Percentiles rank a stretch among this genome's conserved stretches.
These are phyloP conservation scores for Dryadomyces quercus-mongolicae DNA, from an alignment of 2,329 filamentous ascomycete species.

Conservation along the genomic window DNA sequence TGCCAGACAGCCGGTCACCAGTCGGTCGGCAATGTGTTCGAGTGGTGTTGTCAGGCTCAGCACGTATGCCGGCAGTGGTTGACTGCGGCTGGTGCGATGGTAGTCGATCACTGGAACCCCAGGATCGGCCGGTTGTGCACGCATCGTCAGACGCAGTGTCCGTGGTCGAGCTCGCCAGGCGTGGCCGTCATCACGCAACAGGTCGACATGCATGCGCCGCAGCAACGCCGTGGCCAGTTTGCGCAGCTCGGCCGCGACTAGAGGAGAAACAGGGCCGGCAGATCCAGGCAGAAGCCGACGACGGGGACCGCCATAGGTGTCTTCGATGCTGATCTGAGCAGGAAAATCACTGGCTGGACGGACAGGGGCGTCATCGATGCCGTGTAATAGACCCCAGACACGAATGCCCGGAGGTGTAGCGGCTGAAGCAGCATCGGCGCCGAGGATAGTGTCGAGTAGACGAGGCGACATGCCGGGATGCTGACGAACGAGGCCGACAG, in stretches of 20 bases:
- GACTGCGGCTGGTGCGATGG: conserved; percentile 66
- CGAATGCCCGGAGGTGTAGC: conserved; percentile 47
- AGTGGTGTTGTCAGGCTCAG: conserved; percentile 41
- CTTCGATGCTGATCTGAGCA: conserved; percentile 86
- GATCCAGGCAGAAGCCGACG: conserved; percentile 53
- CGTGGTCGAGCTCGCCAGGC: conserved; percentile 70
- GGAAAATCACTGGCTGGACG: conserved; percentile 60
- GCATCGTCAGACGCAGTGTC: conserved; percentile 69
- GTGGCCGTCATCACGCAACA: conserved; percentile 25
- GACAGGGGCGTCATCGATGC: conserved; percentile 65
- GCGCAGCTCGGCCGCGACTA: conserved; percentile 56
- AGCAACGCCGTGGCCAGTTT: conserved; percentile 59
- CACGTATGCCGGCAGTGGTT: conserved; percentile 46
- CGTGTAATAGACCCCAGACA: conserved; percentile 71
- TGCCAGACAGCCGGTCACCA: conserved; percentile 11
- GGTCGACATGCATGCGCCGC: conserved; percentile 65
- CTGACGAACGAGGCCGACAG: conserved; percentile 51
- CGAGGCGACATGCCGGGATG: conserved; percentile 51
- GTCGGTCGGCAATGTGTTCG: conserved; percentile 13
- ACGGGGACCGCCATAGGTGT: conserved; percentile 63
- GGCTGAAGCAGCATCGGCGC: conserved; percentile 51
- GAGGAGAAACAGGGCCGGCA: conserved; percentile 19
- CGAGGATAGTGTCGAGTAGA: conserved; percentile 55
- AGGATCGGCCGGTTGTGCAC: conserved; percentile 28
- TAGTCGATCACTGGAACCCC: conserved; percentile 25